Percentiles rank a stretch among this genome's conserved stretches.
phyloP scores from a whole-genome alignment of 352 stramenopile genomes.

The Phytophthora chlamydospora region DNA sequence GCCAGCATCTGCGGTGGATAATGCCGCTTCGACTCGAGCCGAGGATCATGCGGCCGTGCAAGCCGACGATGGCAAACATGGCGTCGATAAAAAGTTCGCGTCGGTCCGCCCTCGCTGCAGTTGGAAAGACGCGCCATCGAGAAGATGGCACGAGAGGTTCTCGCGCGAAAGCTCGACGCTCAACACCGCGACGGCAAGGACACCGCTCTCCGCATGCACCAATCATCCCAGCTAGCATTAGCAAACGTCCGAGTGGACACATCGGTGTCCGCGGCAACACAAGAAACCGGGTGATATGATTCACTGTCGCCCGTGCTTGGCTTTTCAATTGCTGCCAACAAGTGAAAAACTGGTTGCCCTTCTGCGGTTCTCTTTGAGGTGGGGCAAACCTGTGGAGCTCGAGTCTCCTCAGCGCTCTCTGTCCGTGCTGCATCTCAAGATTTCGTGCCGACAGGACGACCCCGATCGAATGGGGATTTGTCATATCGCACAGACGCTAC shows the following conservation, averaged over 20 bases:
- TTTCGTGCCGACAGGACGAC: conserved; percentile 27
- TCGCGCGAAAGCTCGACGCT: not conserved
- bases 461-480: conserved; percentile 2
- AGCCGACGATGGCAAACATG: conserved; percentile 9
- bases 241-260: too few species aligned
- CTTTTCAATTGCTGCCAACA: conserved; percentile 2
- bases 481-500: conserved; percentile 4
- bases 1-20: conserved; percentile 17
- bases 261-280: too few species aligned
- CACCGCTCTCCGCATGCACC: not conserved
- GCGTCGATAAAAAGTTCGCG: conserved; percentile 19
- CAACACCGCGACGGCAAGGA: not conserved
- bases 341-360: not conserved
- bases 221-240: not conserved
- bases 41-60: conserved; percentile 8
- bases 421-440: conserved; percentile 26
- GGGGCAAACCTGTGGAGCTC: conserved; percentile 29
- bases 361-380: conserved; percentile 28
- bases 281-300: too few species aligned
- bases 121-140: conserved; percentile 20
- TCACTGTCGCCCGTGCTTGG: not conserved
- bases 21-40: conserved; percentile 2
- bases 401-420: conserved; percentile 18
- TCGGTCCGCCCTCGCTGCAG: conserved; percentile 19
- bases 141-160: conserved; percentile 10